A percentile compares a stretch with the other conserved stretches of the same genome.
These are phyloP conservation scores for Melaleuca alternifolia DNA, from an alignment of 345 rosid species.

Conservation along the genomic window DNA sequence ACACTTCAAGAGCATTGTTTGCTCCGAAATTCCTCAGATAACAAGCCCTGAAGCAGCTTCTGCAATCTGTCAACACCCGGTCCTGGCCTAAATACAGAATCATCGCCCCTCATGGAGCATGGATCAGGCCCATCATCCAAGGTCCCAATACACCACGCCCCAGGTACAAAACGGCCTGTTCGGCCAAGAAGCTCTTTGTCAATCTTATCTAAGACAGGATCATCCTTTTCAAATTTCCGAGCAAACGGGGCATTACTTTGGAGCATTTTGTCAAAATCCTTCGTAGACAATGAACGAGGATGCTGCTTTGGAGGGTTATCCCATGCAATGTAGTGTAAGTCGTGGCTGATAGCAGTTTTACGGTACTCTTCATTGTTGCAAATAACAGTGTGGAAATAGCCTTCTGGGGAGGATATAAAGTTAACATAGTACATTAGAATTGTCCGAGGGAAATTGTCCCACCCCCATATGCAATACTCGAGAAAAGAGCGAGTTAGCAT, in stretches of 20 bases:
- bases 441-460: slow-evolving; percentile 84
- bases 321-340: slow-evolving; percentile 96
- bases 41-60: slow-evolving; percentile 35
- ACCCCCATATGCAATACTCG: slow-evolving; percentile 82
- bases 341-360: slow-evolving; percentile 59
- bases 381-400: slow-evolving; percentile 88
- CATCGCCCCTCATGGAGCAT: slow-evolving; percentile 48
- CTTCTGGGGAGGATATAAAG: slow-evolving; percentile 88
- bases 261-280: slow-evolving; percentile 75
- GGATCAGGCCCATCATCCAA: slow-evolving; percentile 46
- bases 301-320: slow-evolving; percentile 96
- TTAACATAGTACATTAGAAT: slow-evolving; percentile 77
- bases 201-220: slow-evolving; percentile 69
- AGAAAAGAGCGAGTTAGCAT: slow-evolving; percentile 60
- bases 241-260: slow-evolving; percentile 82
- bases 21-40: slow-evolving; percentile 46
- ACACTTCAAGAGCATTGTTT: slow-evolving; percentile 39
- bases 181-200: slow-evolving; percentile 68
- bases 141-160: slow-evolving; percentile 82
- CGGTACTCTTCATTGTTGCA: slow-evolving; percentile 62
- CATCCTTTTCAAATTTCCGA: slow-evolving; percentile 71
- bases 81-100: slow-evolving; percentile 59
- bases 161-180: slow-evolving; percentile 46
- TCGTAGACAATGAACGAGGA: slow-evolving; percentile 45
- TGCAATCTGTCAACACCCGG: slow-evolving; percentile 65